A percentile compares a stretch with the other conserved stretches of the same genome.
These are phyloP conservation scores for Knoxia roxburghii DNA, from an alignment of 257 asterid genomes.

Conservation along the genomic window DNA sequence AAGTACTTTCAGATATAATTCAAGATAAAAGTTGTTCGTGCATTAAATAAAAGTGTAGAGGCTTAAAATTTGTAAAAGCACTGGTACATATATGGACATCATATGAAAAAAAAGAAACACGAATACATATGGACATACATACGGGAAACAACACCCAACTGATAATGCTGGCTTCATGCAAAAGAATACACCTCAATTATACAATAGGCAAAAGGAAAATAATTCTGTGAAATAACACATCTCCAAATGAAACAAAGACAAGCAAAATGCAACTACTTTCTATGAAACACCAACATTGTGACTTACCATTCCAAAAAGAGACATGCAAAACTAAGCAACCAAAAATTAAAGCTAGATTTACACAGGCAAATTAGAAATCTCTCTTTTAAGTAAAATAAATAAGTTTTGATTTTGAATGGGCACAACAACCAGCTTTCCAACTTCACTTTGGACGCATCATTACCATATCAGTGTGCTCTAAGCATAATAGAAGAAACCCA, in stretches of 20 bases:
- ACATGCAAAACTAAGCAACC: not conserved
- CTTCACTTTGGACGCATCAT: too few relatives aligned
- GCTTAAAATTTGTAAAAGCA: too few relatives aligned
- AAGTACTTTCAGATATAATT: slow-evolving; percentile 2
- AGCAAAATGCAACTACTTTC: not conserved
- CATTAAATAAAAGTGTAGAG: too few relatives aligned
- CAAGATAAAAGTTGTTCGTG: not conserved
- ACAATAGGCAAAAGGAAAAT: too few relatives aligned
- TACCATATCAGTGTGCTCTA: not conserved
- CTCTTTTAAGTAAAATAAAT: not conserved
- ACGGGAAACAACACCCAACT: too few relatives aligned
- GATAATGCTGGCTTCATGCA: too few relatives aligned
- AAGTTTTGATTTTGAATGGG: not conserved
- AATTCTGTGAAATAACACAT: too few relatives aligned
- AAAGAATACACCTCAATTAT: too few relatives aligned
- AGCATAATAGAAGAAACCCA: not conserved
- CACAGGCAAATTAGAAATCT: not conserved
- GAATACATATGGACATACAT: too few relatives aligned
- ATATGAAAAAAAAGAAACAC: too few relatives aligned
- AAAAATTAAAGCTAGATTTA: not conserved
- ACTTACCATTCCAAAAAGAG: not conserved
- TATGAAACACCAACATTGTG: not conserved
- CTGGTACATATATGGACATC: too few relatives aligned
- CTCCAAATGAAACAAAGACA: too few relatives aligned
- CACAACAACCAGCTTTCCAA: not conserved